These are phyloP conservation scores for Porcisia deanei DNA, from an alignment of 208 protist species.

Conservation along the genomic window DNA sequence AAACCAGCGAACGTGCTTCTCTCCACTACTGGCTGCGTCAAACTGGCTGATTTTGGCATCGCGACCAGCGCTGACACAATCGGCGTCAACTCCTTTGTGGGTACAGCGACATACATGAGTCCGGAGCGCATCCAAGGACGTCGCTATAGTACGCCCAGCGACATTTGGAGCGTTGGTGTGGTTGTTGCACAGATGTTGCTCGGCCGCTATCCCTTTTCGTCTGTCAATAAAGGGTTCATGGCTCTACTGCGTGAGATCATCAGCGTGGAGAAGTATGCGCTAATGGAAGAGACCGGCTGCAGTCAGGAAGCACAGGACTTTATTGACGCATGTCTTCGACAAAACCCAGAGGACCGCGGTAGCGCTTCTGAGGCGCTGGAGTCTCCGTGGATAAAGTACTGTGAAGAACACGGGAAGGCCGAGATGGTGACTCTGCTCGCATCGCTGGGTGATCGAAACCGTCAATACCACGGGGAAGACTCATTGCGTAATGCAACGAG, in stretches of 20 bases:
- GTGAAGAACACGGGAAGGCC: constrained; percentile 54
- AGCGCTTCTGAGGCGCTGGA: constrained; percentile 67
- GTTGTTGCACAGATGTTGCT: constrained; percentile 70
- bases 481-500: not conserved
- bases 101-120: constrained; percentile 89
- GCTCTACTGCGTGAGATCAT: constrained; percentile 73
- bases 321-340: constrained; percentile 64
- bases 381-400: constrained; percentile 74
- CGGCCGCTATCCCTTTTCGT: constrained; percentile 71
- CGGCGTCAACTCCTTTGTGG: constrained; percentile 85
- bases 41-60: constrained; percentile 89
- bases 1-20: constrained; percentile 90
- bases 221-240: constrained; percentile 79
- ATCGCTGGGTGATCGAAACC: constrained; percentile 45
- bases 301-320: constrained; percentile 72
- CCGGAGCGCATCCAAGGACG: constrained; percentile 84
- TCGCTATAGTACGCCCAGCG: constrained; percentile 75
- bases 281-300: constrained; percentile 44
- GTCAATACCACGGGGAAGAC: constrained; percentile 38
- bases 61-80: constrained; percentile 85
- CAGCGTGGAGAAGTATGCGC: constrained; percentile 49
- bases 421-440: constrained; percentile 52
- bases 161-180: constrained; percentile 90
- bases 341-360: constrained; percentile 61
- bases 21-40: constrained; percentile 65